Base-by-base conservation (phyloP, 1,139 yeast species). In the Blastobotrys raffinosifermentans region DNA sequence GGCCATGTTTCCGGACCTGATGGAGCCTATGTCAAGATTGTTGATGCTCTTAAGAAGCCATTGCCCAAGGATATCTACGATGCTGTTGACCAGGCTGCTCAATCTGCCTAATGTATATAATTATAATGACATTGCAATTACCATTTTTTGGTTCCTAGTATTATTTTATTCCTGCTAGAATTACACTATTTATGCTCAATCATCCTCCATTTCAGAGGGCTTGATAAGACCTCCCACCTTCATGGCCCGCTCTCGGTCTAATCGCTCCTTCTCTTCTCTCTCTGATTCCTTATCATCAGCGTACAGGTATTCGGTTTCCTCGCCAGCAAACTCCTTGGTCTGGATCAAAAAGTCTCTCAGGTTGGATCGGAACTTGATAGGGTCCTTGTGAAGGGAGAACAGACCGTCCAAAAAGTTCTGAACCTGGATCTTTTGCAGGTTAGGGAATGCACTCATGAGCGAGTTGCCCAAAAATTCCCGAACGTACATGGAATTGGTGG, bases 301-400 rank as follows among this genome's bases (percentile, higher is more conserved):
- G 66, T 81, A 93, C 60, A 91, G 70, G 60, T 91, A 93, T 14
- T 51, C 55, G 19, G 58, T 55, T 37, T 72, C 68, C 60, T 86
- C 96, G 34, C 98, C 98, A 45, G 97, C 98, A 57, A 75, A 78
- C 63, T 91, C 95, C 64, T 87, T 87, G 60, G 91, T 84, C 68
- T 91, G 97, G 32, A 93, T 94, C 61, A 93, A 73, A 75, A 93
- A 93, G 64, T 93, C 99, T 64, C 98, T 80, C 53, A 93, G 70
- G 2, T 84, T 80, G 39, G 86, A 86, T 64, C 80, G 80, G 69
- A 93, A 91, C 60, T 78, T 82, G 48, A 65, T 61, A 46, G 80
- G 78, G 53, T 86, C 94, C 45, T 73, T 77, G 58, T 86, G 86
- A 42, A 80, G 78, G 13, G 75, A 63, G 46, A 67, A 63, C 57